Percentiles rank a stretch among this genome's conserved stretches.
Evolutionary conservation across 306 rosid genomes (phyloP).

Genomic region (Pterocarpus santalinus): DNA sequence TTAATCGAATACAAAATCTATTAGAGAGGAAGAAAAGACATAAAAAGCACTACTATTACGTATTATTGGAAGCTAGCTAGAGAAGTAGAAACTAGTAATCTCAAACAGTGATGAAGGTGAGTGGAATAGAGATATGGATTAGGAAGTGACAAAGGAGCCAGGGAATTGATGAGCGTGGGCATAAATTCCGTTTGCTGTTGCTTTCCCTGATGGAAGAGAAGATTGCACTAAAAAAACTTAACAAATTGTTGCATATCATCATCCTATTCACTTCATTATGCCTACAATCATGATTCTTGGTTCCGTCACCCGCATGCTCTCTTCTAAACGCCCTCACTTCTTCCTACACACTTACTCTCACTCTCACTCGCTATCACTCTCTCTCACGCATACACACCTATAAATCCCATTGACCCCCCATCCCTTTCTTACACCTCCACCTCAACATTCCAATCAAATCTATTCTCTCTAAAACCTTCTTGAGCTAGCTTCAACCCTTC

Average conservation of each 20-base stretch:
- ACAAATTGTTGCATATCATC: constrained; percentile 60
- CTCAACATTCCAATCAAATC: constrained; percentile 43
- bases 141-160: constrained; percentile 49
- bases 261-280: constrained; percentile 90
- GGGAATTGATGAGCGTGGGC: constrained; percentile 59
- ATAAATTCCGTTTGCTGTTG: constrained; percentile 59
- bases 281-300: constrained; percentile 94
- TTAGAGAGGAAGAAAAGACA: constrained; percentile 42
- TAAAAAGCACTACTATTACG: constrained; percentile 26
- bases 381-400: constrained; percentile 65
- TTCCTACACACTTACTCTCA: constrained; percentile 15
- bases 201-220: constrained; percentile 53
- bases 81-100: constrained; percentile 27
- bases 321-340: constrained; percentile 53
- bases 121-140: constrained; percentile 47
- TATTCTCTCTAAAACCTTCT: constrained; percentile 37
- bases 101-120: constrained; percentile 47
- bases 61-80: constrained; percentile 41
- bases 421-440: constrained; percentile 65
- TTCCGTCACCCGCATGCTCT: constrained; percentile 98
- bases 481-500: not conserved
- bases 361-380: constrained; percentile 35
- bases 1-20: constrained; percentile 41
- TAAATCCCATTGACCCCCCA: constrained; percentile 71
- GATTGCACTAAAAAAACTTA: constrained; percentile 53